Evolutionary conservation across 2,329 filamentous ascomycete species (phyloP).

Genomic region (Penicillium sumatraense): DNA sequence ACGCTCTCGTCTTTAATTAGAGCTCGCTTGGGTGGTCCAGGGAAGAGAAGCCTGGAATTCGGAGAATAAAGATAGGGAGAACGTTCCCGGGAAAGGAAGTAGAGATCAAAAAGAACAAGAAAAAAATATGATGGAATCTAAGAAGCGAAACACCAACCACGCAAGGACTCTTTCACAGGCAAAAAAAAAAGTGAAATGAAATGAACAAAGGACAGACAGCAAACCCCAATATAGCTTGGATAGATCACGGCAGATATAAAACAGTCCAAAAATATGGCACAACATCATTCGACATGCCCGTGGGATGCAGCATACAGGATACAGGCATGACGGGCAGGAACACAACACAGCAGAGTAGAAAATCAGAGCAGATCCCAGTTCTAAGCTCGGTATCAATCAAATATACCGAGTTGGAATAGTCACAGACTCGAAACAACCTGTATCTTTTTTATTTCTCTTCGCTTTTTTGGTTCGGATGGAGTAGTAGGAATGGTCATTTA

Average conservation of each 20-base stretch:
- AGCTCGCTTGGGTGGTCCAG: neutral
- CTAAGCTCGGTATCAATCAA: neutral
- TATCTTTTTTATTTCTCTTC: neutral
- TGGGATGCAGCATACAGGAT: slow-evolving; percentile 20
- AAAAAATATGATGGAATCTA: slow-evolving; percentile 11
- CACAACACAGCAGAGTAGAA: neutral
- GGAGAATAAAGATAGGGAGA: neutral
- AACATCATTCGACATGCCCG: slow-evolving; percentile 32
- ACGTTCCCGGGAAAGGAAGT: neutral
- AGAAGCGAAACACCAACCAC: slow-evolving; percentile 5
- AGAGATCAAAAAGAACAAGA: neutral
- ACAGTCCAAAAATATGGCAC: slow-evolving; percentile 32
- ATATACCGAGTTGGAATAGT: too few species aligned
- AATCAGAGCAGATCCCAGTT: neutral
- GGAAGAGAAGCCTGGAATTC: neutral
- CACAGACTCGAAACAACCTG: neutral
- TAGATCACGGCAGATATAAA: slow-evolving; percentile 6
- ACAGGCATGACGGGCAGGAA: neutral
- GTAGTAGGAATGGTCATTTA: slow-evolving; percentile 29
- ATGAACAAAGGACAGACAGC: slow-evolving; percentile 16
- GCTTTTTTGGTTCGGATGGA: slow-evolving; percentile 10
- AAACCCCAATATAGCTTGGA: slow-evolving; percentile 1
- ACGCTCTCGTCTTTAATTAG: too few species aligned
- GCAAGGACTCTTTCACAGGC: neutral
- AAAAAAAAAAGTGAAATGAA: neutral